Base-by-base conservation (phyloP, 306 rosid species). In the Ormosia semicastrata region DNA sequence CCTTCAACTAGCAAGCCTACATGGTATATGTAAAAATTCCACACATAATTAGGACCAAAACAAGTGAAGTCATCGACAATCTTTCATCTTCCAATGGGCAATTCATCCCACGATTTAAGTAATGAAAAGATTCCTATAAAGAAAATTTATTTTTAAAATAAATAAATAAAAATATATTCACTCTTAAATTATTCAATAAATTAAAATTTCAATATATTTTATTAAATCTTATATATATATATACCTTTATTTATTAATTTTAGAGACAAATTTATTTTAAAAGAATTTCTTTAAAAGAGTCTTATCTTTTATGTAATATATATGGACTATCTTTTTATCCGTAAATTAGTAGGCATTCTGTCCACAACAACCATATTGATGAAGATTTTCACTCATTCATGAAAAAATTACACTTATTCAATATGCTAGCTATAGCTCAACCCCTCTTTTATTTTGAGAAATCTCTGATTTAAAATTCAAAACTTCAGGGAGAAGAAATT, bases 1-100 rank as follows among this genome's bases (percentile, higher is more conserved):
- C n/a, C n/a, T n/a, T 70, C 81, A 79, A 79, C 11, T 53, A 54
- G 68, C 84, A 58, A 71, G 82, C 68, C 87, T n/a, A 85, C 88
- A 64, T 83, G 87, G 80, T 33, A 78, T 75, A 85, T 58, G 81
- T 72, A 84, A 52, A 71, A n/a, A n/a, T 71, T 78, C 60, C 73
- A 52, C 62, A 66, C 60, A 43, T 32, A 33, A n/a, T 18, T 72
- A 17, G 76, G 72, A 77, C 82, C 81, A 83, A 71, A 64, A 67
- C 60, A 77, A 40, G 71, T 70, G 75, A 54, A 67, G 17, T 41
- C 79, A 74, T 69, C 86, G 75, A 78, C 68, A 73, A 59, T 62
- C 59, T 30, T 67, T 40, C 47, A 80, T 66, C 87, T 69, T n/a
- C 82, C 50, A 30, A 30, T 80, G 68, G 71, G 9, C 84, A 59